A percentile compares a stretch with the other conserved stretches of the same genome.
Evolutionary conservation across 2,329 filamentous ascomycete species (phyloP).

Genomic region (Sodiomyces alkalinus): DNA sequence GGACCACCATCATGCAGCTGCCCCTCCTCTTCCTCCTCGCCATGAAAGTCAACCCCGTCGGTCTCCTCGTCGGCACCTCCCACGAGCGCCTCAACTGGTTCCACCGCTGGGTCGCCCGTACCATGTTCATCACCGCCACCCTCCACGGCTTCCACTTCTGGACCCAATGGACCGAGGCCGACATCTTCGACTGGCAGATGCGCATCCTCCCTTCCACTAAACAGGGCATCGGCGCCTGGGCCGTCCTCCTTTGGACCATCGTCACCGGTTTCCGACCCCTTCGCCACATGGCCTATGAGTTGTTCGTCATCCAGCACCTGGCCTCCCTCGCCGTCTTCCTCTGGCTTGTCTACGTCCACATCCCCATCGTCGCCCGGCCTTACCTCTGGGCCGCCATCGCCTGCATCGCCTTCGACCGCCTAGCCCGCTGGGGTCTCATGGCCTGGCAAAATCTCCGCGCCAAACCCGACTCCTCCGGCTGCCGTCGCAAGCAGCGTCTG

Average conservation of each 20-base stretch:
- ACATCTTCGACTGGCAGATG: conserved; percentile 43
- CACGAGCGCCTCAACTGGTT: conserved; percentile 61
- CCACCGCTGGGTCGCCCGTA: conserved; percentile 56
- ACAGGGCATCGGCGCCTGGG: conserved; percentile 12
- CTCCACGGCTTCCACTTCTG: conserved; percentile 59
- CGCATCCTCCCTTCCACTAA: conserved; percentile 29
- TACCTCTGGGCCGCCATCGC: conserved; percentile 54
- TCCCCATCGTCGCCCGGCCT: conserved; percentile 41
- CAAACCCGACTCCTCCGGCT: conserved; percentile 22
- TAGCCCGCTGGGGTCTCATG: conserved; percentile 30
- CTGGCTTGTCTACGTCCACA: conserved; percentile 46
- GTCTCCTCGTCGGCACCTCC: conserved; percentile 43
- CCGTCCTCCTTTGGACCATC: conserved; percentile 12
- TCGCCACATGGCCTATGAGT: conserved; percentile 13
- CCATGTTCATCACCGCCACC: conserved; percentile 51
- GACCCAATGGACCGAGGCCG: conserved; percentile 43
- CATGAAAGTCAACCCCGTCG: conserved; percentile 44
- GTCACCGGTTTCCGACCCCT: conserved; percentile 10
- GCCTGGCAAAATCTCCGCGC: conserved; percentile 37
- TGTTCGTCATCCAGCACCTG: conserved; percentile 14
- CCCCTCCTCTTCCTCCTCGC: conserved; percentile 48
- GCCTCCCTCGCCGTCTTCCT: conserved; percentile 26
- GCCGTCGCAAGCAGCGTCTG: conserved; percentile 30
- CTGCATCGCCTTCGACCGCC: conserved; percentile 46
- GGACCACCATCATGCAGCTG: conserved; percentile 49